Percentiles rank a stretch among this genome's conserved stretches.
Conservation (phyloP, 2,329 filamentous ascomycete species). For the Sporothrix sp. region DNA sequence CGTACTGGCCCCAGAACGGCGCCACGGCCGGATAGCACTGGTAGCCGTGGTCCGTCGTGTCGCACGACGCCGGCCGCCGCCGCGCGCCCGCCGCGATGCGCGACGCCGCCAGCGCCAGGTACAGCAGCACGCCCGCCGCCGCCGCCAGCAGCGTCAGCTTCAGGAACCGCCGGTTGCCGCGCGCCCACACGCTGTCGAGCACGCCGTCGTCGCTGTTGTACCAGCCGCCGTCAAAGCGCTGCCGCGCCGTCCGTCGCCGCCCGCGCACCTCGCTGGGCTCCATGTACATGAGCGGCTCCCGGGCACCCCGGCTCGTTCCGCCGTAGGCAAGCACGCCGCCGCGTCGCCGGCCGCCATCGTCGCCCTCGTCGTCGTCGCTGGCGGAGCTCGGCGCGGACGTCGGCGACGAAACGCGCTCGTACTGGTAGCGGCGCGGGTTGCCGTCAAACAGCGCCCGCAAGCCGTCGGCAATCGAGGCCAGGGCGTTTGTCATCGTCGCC, state of each 20-base stretch:
- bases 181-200: slow-evolving; percentile 10
- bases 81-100: slow-evolving; percentile 13
- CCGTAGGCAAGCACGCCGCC: background rate
- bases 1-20: slow-evolving; percentile 78
- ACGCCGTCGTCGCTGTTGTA: slow-evolving; percentile 5
- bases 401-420: slow-evolving; percentile 1
- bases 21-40: slow-evolving; percentile 52
- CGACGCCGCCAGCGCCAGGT: slow-evolving; percentile 18
- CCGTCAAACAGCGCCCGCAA: slow-evolving; percentile 4
- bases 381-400: background rate
- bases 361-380: slow-evolving; percentile 3
- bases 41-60: slow-evolving; percentile 47
- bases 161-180: slow-evolving; percentile 16
- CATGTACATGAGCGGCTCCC: slow-evolving; percentile 5
- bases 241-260: background rate
- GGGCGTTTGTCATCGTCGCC: background rate
- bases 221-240: background rate
- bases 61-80: slow-evolving; percentile 31
- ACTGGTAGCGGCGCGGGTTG: background rate
- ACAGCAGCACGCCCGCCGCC: slow-evolving; percentile 9
- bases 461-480: slow-evolving; percentile 3
- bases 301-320: background rate
- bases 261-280: background rate
- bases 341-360: background rate
- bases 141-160: slow-evolving; percentile 19